phyloP scores from a whole-genome alignment of 2,329 filamentous ascomycete species.

The Pseudogymnoascus sp. region DNA sequence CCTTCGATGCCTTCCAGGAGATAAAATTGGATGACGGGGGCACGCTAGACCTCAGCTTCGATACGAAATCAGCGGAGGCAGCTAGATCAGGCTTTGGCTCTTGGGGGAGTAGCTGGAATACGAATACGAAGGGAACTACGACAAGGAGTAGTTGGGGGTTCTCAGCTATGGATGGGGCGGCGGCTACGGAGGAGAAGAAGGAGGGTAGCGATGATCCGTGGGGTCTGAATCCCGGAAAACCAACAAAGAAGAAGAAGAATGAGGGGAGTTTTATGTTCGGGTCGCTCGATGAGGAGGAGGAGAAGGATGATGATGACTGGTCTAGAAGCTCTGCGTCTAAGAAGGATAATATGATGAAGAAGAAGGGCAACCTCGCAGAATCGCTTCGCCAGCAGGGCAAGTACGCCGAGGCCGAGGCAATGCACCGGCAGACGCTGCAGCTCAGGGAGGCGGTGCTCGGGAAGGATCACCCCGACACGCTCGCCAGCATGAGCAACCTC shows the following conservation, averaged over 20 bases:
- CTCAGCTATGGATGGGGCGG: conserved; percentile 33
- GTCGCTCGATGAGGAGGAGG: conserved; percentile 33
- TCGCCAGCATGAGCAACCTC: too few species aligned
- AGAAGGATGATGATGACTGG: conserved; percentile 31
- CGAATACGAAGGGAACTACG: conserved; percentile 31
- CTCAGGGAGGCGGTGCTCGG: too few species aligned
- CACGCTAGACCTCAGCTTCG: conserved; percentile 48
- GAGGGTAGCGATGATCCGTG: conserved; percentile 41
- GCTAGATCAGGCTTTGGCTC: conserved; percentile 38
- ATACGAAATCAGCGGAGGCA: conserved; percentile 35
- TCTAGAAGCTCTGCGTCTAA: conserved; percentile 31
- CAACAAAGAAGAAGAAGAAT: conserved; percentile 43
- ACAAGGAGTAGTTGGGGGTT: conserved; percentile 34
- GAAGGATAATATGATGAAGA: conserved; percentile 42
- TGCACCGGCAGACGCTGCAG: too few species aligned
- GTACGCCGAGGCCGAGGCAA: too few species aligned
- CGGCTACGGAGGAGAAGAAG: conserved; percentile 34
- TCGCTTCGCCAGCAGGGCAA: too few species aligned
- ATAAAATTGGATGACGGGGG: conserved; percentile 57
- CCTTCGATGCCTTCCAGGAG: conserved; percentile 54
- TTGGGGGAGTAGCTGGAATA: conserved; percentile 54
- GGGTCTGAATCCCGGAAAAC: conserved; percentile 38
- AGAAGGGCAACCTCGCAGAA: too few species aligned
- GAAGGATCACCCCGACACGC: too few species aligned
- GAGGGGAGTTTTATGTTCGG: conserved; percentile 40